Percentiles rank a stretch among this genome's conserved stretches.
These are phyloP conservation scores for Rhizopus arrhizus DNA, from an alignment of 371 early-diverging fungal species.

Conservation along the genomic window DNA sequence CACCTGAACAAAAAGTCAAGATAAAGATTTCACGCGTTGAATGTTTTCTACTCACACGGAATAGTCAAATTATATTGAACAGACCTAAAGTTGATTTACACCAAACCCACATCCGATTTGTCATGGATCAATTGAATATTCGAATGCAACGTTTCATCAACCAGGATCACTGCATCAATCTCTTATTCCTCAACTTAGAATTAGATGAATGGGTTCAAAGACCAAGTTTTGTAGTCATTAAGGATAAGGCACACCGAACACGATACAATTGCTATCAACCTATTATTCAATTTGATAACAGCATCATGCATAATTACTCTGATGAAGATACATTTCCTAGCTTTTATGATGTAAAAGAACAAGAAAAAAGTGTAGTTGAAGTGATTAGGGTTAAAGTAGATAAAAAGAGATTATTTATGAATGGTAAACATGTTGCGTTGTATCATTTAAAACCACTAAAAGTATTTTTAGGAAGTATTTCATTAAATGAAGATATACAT, in stretches of 20 bases:
- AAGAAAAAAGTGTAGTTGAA: neutral
- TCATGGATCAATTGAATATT: slow-evolving; percentile 40
- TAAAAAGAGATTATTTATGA: slow-evolving; percentile 1
- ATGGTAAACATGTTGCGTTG: neutral
- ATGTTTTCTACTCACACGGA: slow-evolving; percentile 38
- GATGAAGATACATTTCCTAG: slow-evolving; percentile 29
- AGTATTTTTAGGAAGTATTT: neutral
- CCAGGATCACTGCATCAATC: slow-evolving; percentile 18
- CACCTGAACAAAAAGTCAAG: slow-evolving; percentile 43
- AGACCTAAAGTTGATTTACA: slow-evolving; percentile 22
- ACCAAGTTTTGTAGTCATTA: slow-evolving; percentile 7
- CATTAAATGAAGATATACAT: slow-evolving; percentile 44
- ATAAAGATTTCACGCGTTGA: slow-evolving; percentile 45
- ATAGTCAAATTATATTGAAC: slow-evolving; percentile 6
- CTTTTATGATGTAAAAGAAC: neutral
- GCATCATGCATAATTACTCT: slow-evolving; percentile 28
- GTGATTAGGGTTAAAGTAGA: neutral
- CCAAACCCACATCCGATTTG: slow-evolving; percentile 49
- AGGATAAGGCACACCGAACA: slow-evolving; percentile 9
- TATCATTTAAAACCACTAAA: neutral
- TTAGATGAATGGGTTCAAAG: slow-evolving; percentile 40
- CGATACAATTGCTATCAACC: slow-evolving; percentile 34
- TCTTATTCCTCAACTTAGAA: slow-evolving; percentile 26
- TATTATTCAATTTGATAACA: slow-evolving; percentile 40
- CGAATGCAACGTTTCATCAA: slow-evolving; percentile 38